phyloP scores from a whole-genome alignment of 148 eudicot species.

The Fallopia convolvulus region DNA sequence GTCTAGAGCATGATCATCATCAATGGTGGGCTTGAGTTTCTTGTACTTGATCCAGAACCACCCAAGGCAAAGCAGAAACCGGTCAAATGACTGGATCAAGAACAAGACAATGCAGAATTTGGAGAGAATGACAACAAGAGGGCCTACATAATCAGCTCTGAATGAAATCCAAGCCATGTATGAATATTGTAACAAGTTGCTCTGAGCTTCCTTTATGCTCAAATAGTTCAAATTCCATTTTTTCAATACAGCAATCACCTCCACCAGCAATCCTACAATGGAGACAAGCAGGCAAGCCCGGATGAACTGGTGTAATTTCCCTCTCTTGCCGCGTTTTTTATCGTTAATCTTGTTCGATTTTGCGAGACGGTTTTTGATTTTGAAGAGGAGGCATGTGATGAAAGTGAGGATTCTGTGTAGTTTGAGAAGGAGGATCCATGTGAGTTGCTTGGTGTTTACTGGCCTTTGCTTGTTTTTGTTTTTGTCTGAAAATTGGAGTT shows the following conservation, averaged over 20 bases:
- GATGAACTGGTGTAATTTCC: constrained; percentile 20
- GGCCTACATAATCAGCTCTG: constrained; percentile 38
- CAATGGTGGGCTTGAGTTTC: constrained; percentile 35
- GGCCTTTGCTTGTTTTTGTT: not conserved
- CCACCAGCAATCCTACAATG: constrained; percentile 14
- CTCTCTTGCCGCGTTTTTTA: constrained; percentile 15
- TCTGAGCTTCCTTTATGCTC: constrained; percentile 4
- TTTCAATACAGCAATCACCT: constrained; percentile 21
- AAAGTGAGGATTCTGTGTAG: not conserved
- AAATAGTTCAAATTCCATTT: constrained; percentile 18
- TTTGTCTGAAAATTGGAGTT: not conserved
- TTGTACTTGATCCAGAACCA: constrained; percentile 47
- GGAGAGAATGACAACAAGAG: constrained; percentile 32
- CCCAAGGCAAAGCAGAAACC: constrained; percentile 46
- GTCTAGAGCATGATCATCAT: constrained; percentile 28
- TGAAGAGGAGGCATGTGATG: constrained; percentile 13
- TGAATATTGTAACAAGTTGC: constrained; percentile 15
- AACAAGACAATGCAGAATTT: constrained; percentile 41
- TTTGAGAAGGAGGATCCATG: not conserved
- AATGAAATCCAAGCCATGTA: constrained; percentile 36
- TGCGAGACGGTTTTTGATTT: constrained; percentile 14
- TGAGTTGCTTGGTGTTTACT: not conserved
- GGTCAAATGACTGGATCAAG: constrained; percentile 42
- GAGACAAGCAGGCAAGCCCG: constrained; percentile 16
- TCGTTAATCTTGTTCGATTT: constrained; percentile 15